Conservation (phyloP, 768 basidiomycete species). For the Aureoboletus auriporus region DNA sequence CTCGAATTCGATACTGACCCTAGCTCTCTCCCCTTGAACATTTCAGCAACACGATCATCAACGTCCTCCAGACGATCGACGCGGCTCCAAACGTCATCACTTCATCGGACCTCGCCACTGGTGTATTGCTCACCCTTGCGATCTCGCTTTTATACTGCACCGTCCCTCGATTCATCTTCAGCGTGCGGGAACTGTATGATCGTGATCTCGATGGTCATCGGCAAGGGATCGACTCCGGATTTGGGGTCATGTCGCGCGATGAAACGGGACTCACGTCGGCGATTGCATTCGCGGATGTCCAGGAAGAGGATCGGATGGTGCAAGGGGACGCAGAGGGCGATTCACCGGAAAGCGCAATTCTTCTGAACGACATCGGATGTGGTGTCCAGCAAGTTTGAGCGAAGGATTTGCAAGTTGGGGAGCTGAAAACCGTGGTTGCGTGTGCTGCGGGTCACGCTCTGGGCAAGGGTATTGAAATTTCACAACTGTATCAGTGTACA, state of each 20-base stretch:
- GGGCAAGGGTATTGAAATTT: no score
- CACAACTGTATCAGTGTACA: no score
- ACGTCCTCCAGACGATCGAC: neutral
- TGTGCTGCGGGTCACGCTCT: no score
- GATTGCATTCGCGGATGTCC: neutral
- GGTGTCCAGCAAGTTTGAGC: no score
- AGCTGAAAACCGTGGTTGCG: no score
- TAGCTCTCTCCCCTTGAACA: neutral
- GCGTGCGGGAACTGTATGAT: conserved; percentile 7
- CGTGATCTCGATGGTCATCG: neutral
- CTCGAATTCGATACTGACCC: neutral
- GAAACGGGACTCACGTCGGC: neutral
- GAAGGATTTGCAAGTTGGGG: no score
- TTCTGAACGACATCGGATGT: no score
- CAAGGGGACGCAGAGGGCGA: neutral
- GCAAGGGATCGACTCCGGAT: conserved; percentile 11
- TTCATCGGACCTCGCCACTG: neutral
- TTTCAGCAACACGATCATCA: neutral
- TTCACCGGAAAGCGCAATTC: no score
- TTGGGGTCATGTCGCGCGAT: neutral
- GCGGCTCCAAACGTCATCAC: no score
- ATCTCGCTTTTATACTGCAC: neutral
- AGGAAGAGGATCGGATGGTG: neutral
- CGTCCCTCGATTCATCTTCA: conserved; percentile 15
- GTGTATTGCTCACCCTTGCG: no score